Evolutionary conservation across 768 basidiomycete species (phyloP), one percentile per base, ranked within the genome.

Genomic region (Boletus rufocinnamomeus): DNA sequence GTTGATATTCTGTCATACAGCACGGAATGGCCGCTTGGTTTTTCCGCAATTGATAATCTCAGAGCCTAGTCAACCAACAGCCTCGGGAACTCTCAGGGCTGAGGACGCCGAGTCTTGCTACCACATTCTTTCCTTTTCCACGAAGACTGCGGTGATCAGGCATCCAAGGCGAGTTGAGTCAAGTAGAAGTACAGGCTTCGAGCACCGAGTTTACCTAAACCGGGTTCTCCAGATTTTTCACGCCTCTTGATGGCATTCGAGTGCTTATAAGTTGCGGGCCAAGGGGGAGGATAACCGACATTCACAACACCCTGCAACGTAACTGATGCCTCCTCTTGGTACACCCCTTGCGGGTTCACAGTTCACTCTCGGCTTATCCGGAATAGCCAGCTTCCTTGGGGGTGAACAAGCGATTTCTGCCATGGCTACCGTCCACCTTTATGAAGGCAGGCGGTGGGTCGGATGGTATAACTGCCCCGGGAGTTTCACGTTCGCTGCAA

Each of bases 381-480:
- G 68, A 14, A 63, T 75, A 9, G 69, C 70, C 28, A 72, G 73
- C 37, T 73, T 76, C 54, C 70, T 76, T 13, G 75, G 75, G 4
- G 70, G 75, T 9, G 66, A 72, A 27, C 74, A 75, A 57, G 73
- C 71, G 5, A 66, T 76, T 25, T 65, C 73, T 9, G 73, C 74
- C 28, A 74, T 76, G 65, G 64, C 67, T 13, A 66, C 70, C 27
- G 65, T 76, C 16, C 75, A 74, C 50, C 60, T 76, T 21, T 74
- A 66, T 52, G 50, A 68, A 50, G 67, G 67, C 25, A 67, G 70
- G 50, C 68, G 66, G 38, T 76, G 71, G 72, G 56, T 76, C 16
- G 75, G 74, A 19, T 75, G 71, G 71, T 75, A 75, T 30, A 76
- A 76, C 52, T 73, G 67, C n/a, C 74, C 73, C 0, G 75, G 75